phyloP scores from a whole-genome alignment of 371 early-diverging fungal species.

The Mucor sp. region DNA sequence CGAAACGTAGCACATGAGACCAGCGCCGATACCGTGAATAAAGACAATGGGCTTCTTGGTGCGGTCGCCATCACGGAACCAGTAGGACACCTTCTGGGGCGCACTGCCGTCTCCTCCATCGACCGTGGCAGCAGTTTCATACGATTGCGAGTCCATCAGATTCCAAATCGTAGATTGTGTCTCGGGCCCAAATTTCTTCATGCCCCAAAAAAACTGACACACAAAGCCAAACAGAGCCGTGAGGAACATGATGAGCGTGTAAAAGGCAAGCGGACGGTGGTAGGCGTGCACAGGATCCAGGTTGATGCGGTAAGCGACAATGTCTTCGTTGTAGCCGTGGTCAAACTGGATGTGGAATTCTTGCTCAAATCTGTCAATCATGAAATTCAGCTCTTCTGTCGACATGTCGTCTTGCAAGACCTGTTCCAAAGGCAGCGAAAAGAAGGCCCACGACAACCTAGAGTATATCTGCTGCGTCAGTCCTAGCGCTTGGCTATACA shows the following conservation, averaged over 20 bases:
- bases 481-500: background rate
- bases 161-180: constrained; percentile 33
- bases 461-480: background rate
- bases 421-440: constrained; percentile 44
- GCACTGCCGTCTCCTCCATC: background rate
- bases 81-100: constrained; percentile 49
- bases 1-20: constrained; percentile 59
- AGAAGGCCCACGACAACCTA: constrained; percentile 64
- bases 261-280: constrained; percentile 68
- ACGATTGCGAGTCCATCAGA: constrained; percentile 26
- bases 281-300: constrained; percentile 70
- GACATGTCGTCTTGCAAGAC: constrained; percentile 36
- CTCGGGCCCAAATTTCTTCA: constrained; percentile 40
- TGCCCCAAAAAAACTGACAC: constrained; percentile 35
- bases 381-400: constrained; percentile 43
- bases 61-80: constrained; percentile 49
- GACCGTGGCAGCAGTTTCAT: background rate
- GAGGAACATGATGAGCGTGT: constrained; percentile 38
- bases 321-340: constrained; percentile 57
- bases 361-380: constrained; percentile 51
- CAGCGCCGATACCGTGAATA: constrained; percentile 75
- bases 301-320: constrained; percentile 58
- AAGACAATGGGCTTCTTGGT: constrained; percentile 66
- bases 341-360: constrained; percentile 45
- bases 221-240: constrained; percentile 22